Base-by-base conservation (phyloP, 805 yeast genomes). In the Candida dajiaensis region DNA sequence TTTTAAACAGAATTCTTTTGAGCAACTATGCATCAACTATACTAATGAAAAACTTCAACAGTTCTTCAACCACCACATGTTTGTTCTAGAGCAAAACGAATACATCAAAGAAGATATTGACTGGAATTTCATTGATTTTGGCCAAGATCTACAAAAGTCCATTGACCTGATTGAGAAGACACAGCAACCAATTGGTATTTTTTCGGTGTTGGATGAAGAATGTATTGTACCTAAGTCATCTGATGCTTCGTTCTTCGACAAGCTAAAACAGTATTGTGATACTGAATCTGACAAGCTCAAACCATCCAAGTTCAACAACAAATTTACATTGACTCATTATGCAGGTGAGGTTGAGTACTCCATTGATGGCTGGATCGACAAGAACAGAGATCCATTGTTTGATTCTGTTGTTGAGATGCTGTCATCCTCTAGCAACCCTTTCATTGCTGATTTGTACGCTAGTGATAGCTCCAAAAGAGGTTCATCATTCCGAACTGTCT, bases 21-120 rank as follows among this genome's bases (percentile, higher is more conserved):
- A 94, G 67, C 99, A 94, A 66, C 83, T 94, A 61, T 92, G 99
- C 68, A 92, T 92, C 67, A 92, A 92, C 63, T 94, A 90, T 65
- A 97, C 98, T 41, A 92, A 92, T 67, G 99, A 94, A 69, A 94
- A 92, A 66, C 75, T 94, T 52, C 99, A 94, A 65, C 99, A 94
- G 65, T 97, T 94, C 65, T 94, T 94, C 71, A 94, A 92, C 61
- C 97, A 90, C 69, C 97, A 94, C 63, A 97, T 94, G 67, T 94
- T 94, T 77, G 90, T 94, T 58, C 77, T 94, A 50, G 99, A 94
- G 63, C 98, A 94, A 71, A 96, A 89, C 62, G 98, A 94, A 65
- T 94, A 94, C 61, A 75, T 89, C 48, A 81, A 81, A 49, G 99
- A 94, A 68, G 89, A 89, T 58, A 92, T 94, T 50, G 92, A 89